Evolutionary conservation across 176 grass and related monocot genomes (phyloP).

Genomic region (Eleusine indica): DNA sequence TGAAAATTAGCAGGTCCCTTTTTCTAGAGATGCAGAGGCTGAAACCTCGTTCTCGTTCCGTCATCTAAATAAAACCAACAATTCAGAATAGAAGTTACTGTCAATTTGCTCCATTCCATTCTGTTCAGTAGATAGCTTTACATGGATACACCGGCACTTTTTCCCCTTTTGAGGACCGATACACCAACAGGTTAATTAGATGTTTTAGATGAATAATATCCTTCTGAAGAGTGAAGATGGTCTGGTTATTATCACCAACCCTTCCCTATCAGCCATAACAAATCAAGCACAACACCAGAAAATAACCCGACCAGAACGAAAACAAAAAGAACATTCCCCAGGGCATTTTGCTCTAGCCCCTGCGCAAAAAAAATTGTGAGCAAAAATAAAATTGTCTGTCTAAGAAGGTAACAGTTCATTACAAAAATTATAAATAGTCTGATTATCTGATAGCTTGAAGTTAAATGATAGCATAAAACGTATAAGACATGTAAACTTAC

Average conservation of each 20-base stretch:
- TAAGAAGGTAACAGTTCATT: neutral
- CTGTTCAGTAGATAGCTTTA: neutral
- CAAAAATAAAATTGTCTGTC: neutral
- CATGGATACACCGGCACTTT: neutral
- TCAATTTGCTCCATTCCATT: neutral
- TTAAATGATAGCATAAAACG: too few species aligned
- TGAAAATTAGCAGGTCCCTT: too few species aligned
- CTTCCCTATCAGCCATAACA: slow-evolving; percentile 81
- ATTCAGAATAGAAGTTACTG: neutral
- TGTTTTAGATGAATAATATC: neutral
- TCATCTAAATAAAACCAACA: neutral
- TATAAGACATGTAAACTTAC: neutral
- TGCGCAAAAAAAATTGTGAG: neutral
- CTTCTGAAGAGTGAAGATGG: neutral
- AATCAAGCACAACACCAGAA: slow-evolving; percentile 67
- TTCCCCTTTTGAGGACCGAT: too few species aligned
- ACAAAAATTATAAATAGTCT: too few species aligned
- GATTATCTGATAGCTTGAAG: too few species aligned
- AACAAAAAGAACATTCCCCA: slow-evolving; percentile 68
- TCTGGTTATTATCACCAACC: slow-evolving; percentile 49
- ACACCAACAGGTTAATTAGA: neutral
- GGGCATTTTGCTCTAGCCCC: slow-evolving; percentile 76
- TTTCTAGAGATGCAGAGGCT: too few species aligned
- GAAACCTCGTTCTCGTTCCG: too few species aligned
- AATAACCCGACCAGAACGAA: slow-evolving; percentile 66